Base-by-base conservation (phyloP, 2,329 filamentous ascomycete genomes). In the Xylariaceae sp. region DNA sequence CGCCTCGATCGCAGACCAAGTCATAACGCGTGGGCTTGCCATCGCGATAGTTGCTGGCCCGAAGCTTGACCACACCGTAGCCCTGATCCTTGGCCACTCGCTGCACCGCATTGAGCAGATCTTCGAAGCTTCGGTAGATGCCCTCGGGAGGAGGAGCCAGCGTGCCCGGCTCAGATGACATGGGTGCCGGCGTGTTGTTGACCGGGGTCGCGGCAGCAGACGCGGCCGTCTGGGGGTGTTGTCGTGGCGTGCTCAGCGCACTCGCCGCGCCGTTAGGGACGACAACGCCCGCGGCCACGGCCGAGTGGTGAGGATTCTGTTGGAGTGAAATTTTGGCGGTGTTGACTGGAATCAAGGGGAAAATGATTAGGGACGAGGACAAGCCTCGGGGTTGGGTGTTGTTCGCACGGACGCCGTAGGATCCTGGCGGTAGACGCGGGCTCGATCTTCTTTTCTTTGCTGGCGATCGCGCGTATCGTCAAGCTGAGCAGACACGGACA, bases 21-120 rank as follows among this genome's bases (percentile, higher is more conserved):
- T 86, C 83, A 72, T 85, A 86, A 13, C 83, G 80, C 17, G 83
- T 85, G 0, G 83, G 82, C 66, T 85, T 85, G 61, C 81, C 80
- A 56, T 86, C 83, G 50, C 83, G 82, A 65, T 86, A 86, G 72
- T 86, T 86, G 67, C 82, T 85, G 4, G 83, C 82, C 42, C 83
- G 80, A 9, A 86, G 75, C 74, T 86, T 86, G 64, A 86, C 83
- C 11, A 86, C 82, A 45, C 82, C 82, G 64, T 85, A 86, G 52
- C 83, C 83, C 64, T 85, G 82, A 55, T 85, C 82, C 68, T 85
- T 85, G 5, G 83, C 82, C 3, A 82, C 78, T 48, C 80, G 80
- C 70, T 85, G 83, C 7, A 85, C 81, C 17, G 82, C 79, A 3
- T 75, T 75, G 66, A 85, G 76, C 48, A 86, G 76, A 61, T 85